A percentile compares a stretch with the other conserved stretches of the same genome.
phyloP scores from a whole-genome alignment of 2,329 filamentous ascomycete species.

The Dactylellina parvicollis region DNA sequence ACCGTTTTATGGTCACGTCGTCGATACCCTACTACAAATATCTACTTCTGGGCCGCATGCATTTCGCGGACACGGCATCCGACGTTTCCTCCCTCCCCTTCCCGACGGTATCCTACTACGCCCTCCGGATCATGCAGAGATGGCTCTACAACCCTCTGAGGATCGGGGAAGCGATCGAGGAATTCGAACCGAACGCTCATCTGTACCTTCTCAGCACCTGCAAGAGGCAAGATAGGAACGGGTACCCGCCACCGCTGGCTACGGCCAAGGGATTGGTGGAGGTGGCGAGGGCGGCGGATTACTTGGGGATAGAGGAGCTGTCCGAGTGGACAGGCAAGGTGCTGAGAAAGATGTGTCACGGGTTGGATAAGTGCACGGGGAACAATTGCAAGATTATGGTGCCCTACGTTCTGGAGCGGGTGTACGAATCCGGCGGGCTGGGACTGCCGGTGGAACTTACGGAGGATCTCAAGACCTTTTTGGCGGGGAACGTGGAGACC shows the following conservation, averaged over 20 bases:
- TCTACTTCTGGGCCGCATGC: slow-evolving; percentile 8
- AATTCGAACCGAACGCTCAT: slow-evolving; percentile 25
- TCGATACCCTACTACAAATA: slow-evolving; percentile 51
- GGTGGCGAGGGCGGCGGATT: slow-evolving; percentile 56
- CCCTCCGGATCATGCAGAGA: slow-evolving; percentile 29
- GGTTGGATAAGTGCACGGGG: slow-evolving; percentile 52
- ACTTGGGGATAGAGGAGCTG: slow-evolving; percentile 52
- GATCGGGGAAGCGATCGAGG: slow-evolving; percentile 36
- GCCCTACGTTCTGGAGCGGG: slow-evolving; percentile 51
- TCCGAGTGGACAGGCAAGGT: slow-evolving; percentile 52
- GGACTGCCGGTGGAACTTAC: slow-evolving; percentile 7
- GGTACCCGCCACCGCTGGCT: slow-evolving; percentile 16
- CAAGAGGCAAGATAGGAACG: slow-evolving; percentile 25
- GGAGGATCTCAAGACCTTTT: slow-evolving; percentile 7
- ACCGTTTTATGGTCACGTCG: slow-evolving; percentile 21
- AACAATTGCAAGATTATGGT: slow-evolving; percentile 50
- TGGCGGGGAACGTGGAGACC: slow-evolving; percentile 41
- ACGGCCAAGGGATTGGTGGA: slow-evolving; percentile 54
- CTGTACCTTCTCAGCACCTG: slow-evolving; percentile 26
- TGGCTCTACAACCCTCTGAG: slow-evolving; percentile 44
- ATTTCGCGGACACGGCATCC: slow-evolving; percentile 33
- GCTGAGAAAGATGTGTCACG: slow-evolving; percentile 54
- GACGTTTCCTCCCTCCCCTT: slow-evolving; percentile 28
- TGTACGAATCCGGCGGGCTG: slow-evolving; percentile 48
- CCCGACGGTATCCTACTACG: slow-evolving; percentile 35